Percentiles rank a stretch among this genome's conserved stretches.
phyloP scores from a whole-genome alignment of 2,329 filamentous ascomycete genomes.

The Ustulina deusta region DNA sequence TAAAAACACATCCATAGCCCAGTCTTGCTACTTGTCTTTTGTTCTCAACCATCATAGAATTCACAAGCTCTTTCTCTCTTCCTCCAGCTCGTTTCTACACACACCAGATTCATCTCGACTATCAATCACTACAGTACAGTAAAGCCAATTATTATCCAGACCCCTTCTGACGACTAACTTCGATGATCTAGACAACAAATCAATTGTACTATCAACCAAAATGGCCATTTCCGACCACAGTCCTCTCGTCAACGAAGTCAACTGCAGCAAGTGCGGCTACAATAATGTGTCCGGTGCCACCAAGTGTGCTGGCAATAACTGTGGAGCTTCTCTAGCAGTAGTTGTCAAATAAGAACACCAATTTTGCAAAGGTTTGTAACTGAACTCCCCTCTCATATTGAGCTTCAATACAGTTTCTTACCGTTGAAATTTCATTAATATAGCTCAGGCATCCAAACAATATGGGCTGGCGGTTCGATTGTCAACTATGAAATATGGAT shows the following conservation, averaged over 20 bases:
- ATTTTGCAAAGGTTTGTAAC: neutral
- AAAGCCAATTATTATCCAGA: neutral
- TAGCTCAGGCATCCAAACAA: neutral
- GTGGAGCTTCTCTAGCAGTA: neutral
- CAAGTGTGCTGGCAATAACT: neutral
- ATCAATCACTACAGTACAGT: neutral
- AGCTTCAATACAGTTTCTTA: conserved; percentile 7
- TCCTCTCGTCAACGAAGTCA: neutral
- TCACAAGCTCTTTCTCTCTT: neutral
- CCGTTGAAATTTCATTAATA: neutral
- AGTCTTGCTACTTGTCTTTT: conserved; percentile 3
- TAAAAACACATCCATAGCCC: neutral
- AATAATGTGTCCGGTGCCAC: neutral
- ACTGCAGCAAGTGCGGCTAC: conserved; percentile 1
- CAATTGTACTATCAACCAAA: conserved; percentile 1
- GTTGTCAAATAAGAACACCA: neutral
- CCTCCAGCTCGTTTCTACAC: neutral
- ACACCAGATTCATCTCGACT: neutral
- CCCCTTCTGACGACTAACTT: neutral
- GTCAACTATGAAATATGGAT: conserved; percentile 5
- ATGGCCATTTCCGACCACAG: neutral
- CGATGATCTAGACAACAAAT: neutral
- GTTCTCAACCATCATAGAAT: conserved; percentile 2
- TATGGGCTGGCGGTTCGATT: conserved; percentile 1
- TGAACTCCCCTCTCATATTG: neutral